These are phyloP conservation scores for Santalum album DNA, from an alignment of 164 flowering plant genomes.

Conservation along the genomic window DNA sequence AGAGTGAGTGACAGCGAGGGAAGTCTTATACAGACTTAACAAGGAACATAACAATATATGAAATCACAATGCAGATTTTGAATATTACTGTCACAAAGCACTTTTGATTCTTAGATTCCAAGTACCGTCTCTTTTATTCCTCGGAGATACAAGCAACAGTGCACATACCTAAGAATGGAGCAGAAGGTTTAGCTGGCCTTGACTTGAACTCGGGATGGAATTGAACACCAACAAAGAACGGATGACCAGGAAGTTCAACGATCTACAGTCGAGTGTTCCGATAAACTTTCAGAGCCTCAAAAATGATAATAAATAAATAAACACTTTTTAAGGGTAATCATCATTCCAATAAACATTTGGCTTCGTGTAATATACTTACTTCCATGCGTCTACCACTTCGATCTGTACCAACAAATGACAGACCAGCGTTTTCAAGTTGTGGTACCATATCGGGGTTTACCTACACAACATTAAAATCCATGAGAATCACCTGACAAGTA, in stretches of 20 bases:
- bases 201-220: constrained; percentile 5
- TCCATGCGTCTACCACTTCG: not conserved
- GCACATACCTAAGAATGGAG: constrained; percentile 1
- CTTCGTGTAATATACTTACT: not conserved
- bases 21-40: too few relatives aligned
- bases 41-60: too few relatives aligned
- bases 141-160: too few relatives aligned
- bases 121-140: too few relatives aligned
- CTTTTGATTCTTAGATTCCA: too few relatives aligned
- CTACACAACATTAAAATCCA: constrained; percentile 16
- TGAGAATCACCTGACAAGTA: not conserved
- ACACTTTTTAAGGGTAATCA: too few relatives aligned
- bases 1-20: too few relatives aligned
- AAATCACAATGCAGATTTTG: too few relatives aligned
- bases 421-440: constrained; percentile 19
- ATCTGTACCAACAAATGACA: not conserved
- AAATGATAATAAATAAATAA: too few relatives aligned
- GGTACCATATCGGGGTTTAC: constrained; percentile 76
- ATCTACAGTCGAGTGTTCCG: not conserved
- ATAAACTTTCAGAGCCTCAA: too few relatives aligned
- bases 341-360: too few relatives aligned
- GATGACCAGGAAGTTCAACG: constrained; percentile 1
- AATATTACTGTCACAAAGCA: too few relatives aligned
- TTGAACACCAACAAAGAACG: constrained; percentile 5
- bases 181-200: constrained; percentile 4